Base-by-base conservation (phyloP, 140 eudicot species). In the Ambrosia hybrid region DNA sequence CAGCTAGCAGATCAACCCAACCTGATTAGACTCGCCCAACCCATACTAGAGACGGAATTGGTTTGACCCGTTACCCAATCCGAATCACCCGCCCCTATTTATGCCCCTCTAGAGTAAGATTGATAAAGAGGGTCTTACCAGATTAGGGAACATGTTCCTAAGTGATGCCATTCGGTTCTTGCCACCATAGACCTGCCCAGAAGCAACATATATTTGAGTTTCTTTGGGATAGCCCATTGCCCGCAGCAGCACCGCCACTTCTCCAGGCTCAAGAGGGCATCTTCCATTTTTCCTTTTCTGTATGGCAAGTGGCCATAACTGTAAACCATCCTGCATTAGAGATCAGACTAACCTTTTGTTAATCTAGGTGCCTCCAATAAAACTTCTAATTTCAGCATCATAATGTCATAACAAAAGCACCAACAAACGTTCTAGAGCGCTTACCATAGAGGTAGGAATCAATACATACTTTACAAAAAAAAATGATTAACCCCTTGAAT, bases 151-250 rank as follows among this genome's bases (percentile, higher is more conserved):
- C 98, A 93, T 93, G 82, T 93, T 93, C 80, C 98, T 84, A 49
- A 93, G 96, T 33, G 98, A 97, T 41, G 98, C 98, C 98, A 93
- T 93, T 52, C 98, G 91, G 76, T 90, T 93, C 49, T 89, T 97
- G 10, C 98, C 98, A 66, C 98, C 97, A 68, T 93, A 90, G 66
- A 93, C 98, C 84, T 93, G 98, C 57, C 98, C 98, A 59, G 98
- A 93, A 57, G 98, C 98, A 71, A 93, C 98, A 67, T 93, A 93
- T 78, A 93, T 93, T 82, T 87, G 97, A 36, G 98, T 93, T 83
- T 93, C 98, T 84, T 93, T 93, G 0, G 98, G 98, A 53, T 93
- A 93, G 38, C 98, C 98, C 98, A 93, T 93, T 12, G 96, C 98
- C 15, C 97, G 90, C 33, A 93, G 89, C 91, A 90, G 87, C 67